Percentiles rank a stretch among this genome's conserved stretches.
These are phyloP conservation scores for Aspergillus carlsbadensis DNA, from an alignment of 495 filamentous ascomycete species.

Conservation along the genomic window DNA sequence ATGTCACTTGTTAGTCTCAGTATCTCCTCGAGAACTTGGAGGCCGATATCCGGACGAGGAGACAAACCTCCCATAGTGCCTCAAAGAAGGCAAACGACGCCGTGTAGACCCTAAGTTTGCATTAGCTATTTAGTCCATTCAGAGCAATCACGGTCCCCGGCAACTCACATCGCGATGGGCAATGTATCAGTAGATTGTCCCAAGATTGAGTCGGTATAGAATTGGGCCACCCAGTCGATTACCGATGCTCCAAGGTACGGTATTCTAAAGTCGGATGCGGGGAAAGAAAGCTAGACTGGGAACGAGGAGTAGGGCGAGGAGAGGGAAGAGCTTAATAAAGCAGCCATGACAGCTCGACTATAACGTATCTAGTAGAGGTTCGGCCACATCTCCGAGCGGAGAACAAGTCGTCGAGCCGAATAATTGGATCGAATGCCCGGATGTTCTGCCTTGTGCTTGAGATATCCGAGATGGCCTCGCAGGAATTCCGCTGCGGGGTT, in stretches of 20 bases:
- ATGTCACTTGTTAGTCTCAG: neutral
- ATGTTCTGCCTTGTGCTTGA: neutral
- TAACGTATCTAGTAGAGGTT: too few relatives aligned
- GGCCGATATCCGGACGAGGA: neutral
- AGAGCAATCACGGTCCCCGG: neutral
- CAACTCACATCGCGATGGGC: conserved; percentile 5
- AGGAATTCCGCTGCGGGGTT: conserved; percentile 8
- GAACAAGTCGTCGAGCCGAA: neutral
- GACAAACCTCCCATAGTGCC: conserved; percentile 74
- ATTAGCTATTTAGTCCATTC: neutral
- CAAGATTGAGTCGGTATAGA: neutral
- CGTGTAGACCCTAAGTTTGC: conserved; percentile 54
- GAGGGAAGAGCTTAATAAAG: conserved; percentile 1
- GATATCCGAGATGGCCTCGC: neutral
- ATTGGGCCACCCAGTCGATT: too few relatives aligned
- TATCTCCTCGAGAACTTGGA: neutral
- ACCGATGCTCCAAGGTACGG: too few relatives aligned
- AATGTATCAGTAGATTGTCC: too few relatives aligned
- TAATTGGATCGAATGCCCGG: neutral
- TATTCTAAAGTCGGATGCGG: too few relatives aligned
- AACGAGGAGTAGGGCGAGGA: too few relatives aligned
- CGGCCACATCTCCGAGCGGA: conserved; percentile 11
- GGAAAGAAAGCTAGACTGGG: too few relatives aligned
- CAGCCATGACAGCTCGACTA: neutral
- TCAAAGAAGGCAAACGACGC: conserved; percentile 91